Evolutionary conservation across 202 grass and related monocot genomes (phyloP).

Genomic region (Eragrostis tef): DNA sequence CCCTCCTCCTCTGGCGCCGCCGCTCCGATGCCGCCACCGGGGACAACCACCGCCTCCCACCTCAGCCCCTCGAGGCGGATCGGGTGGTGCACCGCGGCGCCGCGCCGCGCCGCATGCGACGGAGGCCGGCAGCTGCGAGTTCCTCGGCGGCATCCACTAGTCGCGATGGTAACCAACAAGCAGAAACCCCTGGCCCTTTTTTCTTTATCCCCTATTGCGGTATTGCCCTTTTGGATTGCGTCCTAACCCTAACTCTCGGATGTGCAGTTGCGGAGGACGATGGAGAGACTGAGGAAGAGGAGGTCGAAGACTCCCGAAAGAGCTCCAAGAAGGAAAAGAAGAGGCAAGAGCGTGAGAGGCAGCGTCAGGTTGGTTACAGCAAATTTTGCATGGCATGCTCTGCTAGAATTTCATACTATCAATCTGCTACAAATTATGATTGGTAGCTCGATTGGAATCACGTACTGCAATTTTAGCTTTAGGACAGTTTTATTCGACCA

Average conservation of each 20-base stretch:
- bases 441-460: neutral
- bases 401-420: neutral
- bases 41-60: constrained; percentile 50
- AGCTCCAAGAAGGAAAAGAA: constrained; percentile 90
- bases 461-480: neutral
- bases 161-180: constrained; percentile 43
- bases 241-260: constrained; percentile 15
- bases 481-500: neutral
- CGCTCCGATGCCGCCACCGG: constrained; percentile 55
- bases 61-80: constrained; percentile 69
- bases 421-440: constrained; percentile 3
- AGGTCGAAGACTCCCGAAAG: constrained; percentile 58
- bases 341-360: constrained; percentile 75
- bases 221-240: neutral
- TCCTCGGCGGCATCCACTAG: constrained; percentile 69
- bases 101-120: constrained; percentile 72
- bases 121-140: constrained; percentile 57
- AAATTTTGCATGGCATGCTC: neutral
- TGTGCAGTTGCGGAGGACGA: constrained; percentile 49
- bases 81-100: constrained; percentile 60
- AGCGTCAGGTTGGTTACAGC: constrained; percentile 63
- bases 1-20: constrained; percentile 76
- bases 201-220: neutral
- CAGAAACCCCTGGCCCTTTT: neutral
- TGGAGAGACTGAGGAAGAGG: constrained; percentile 63